Evolutionary conservation across 345 rosid species (phyloP).

Genomic region (Hevea brasiliensis): DNA sequence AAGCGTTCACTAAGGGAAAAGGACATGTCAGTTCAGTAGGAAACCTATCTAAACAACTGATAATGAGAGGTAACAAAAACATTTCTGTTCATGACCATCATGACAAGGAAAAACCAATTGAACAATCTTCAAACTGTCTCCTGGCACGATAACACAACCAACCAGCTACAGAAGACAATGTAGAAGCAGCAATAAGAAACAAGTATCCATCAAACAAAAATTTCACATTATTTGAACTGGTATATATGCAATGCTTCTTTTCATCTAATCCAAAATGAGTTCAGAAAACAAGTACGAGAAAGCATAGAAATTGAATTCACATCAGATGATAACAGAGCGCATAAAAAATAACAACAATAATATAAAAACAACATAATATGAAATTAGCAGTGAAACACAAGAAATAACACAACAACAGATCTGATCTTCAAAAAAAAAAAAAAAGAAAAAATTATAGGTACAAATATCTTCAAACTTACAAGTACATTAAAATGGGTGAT

Average conservation of each 20-base stretch:
- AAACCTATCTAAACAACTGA: neutral
- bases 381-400: neutral
- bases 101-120: neutral
- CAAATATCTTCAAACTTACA: conserved; percentile 35
- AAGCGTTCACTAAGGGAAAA: neutral
- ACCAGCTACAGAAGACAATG: neutral
- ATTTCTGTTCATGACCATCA: neutral
- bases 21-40: neutral
- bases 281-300: neutral
- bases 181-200: neutral
- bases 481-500: conserved; percentile 27
- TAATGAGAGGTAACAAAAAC: neutral
- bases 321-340: neutral
- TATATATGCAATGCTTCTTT: no score
- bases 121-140: conserved; percentile 5
- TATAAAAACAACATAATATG: neutral
- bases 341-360: neutral
- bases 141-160: neutral
- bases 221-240: neutral
- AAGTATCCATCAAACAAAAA: neutral
- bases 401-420: neutral
- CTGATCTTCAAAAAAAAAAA: neutral
- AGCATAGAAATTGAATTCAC: neutral
- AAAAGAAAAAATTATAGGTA: no score
- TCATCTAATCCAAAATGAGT: neutral